Percentiles rank a stretch among this genome's conserved stretches.
These are phyloP conservation scores for Exophiala bonariae DNA, from an alignment of 2,329 filamentous ascomycete genomes.

Conservation along the genomic window DNA sequence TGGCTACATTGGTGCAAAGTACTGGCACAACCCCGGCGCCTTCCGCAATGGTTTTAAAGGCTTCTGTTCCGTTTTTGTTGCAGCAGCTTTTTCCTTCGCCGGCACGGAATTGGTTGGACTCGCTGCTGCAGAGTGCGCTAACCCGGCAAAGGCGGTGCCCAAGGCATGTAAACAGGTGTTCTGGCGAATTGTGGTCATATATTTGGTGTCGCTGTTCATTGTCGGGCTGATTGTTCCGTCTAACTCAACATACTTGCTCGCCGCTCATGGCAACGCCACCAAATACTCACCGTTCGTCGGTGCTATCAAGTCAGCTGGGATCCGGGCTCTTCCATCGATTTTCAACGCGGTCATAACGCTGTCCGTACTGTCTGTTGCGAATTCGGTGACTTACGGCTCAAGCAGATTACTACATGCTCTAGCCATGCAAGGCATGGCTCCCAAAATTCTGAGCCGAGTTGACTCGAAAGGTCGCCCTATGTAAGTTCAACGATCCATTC, in stretches of 20 bases:
- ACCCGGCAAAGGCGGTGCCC: conserved; percentile 69
- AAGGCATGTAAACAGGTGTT: conserved; percentile 88
- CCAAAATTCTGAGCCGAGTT: too few relatives aligned
- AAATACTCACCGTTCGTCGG: conserved; percentile 90
- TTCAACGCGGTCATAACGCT: conserved; percentile 93
- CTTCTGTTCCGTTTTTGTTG: conserved; percentile 65
- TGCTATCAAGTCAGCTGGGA: conserved; percentile 81
- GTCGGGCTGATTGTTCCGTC: conserved; percentile 82
- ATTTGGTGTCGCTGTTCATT: conserved; percentile 76
- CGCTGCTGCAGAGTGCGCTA: conserved; percentile 58
- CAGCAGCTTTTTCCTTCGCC: conserved; percentile 62
- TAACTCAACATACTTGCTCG: conserved; percentile 60
- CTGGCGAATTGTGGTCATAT: conserved; percentile 91
- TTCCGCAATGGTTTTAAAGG: conserved; percentile 67
- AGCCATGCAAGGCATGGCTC: too few relatives aligned
- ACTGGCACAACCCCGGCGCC: conserved; percentile 61
- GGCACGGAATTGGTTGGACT: conserved; percentile 64
- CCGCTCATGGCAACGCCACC: conserved; percentile 62
- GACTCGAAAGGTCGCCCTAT: too few relatives aligned
- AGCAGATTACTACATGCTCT: too few relatives aligned
- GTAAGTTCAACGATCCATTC: too few relatives aligned
- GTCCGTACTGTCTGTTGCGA: conserved; percentile 85
- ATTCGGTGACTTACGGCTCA: too few relatives aligned
- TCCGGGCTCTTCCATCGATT: conserved; percentile 76
- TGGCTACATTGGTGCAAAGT: conserved; percentile 76